Evolutionary conservation across 257 asterid genomes (phyloP).

Genomic region (Euphrasia confusa): DNA sequence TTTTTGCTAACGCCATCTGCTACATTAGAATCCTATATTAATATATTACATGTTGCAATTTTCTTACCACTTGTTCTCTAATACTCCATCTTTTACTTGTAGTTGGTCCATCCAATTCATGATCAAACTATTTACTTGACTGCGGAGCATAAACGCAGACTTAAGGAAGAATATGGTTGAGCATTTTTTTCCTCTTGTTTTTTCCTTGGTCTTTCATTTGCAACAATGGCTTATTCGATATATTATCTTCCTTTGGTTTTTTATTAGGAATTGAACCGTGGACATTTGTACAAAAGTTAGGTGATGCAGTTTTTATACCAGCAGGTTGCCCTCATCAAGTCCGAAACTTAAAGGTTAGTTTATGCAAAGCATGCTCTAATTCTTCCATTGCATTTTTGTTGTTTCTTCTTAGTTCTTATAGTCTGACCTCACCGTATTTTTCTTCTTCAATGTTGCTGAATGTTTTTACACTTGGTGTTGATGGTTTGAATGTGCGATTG

Average conservation of each 20-base stretch:
- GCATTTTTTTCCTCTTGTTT: neutral
- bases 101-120: conserved; percentile 13
- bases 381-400: no score
- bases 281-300: neutral
- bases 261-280: conserved; percentile 13
- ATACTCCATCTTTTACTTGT: neutral
- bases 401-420: no score
- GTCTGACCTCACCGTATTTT: no score
- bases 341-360: conserved; percentile 4
- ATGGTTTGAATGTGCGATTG: no score
- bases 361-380: neutral
- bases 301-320: conserved; percentile 9
- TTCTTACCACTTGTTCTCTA: neutral
- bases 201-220: neutral
- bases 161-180: conserved; percentile 13
- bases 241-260: neutral
- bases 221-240: neutral
- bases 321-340: conserved; percentile 11
- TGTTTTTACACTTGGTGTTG: no score
- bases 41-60: neutral
- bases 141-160: neutral
- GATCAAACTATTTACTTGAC: conserved; percentile 5
- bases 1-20: neutral
- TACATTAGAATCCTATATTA: neutral
- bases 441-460: no score